Base-by-base conservation (phyloP, 2,329 filamentous ascomycete genomes). In the Rhynchosporium secalis region DNA sequence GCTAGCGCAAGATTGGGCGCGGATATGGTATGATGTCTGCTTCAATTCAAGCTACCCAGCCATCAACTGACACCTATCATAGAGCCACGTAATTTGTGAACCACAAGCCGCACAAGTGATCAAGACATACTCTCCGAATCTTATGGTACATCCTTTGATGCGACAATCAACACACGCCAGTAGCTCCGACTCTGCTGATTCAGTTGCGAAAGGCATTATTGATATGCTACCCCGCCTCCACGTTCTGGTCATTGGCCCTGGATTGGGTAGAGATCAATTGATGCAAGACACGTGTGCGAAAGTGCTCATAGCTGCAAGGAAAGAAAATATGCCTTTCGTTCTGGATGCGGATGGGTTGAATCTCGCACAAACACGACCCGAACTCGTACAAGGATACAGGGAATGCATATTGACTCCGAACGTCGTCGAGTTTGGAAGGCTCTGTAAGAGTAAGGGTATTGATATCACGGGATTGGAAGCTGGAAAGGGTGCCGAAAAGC, bases 81-180 rank as follows among this genome's bases (percentile, higher is more conserved):
- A 92, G 92, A 92, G 89, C 67, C 94, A 97, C 78, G 89, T 99
- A 66, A 96, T 99, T 73, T 99, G 95, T 80, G 96, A 96, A 64
- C 92, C 91, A 9, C 89, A 85, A 60, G 95, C 95, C 2, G 92
- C 84, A 52, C 82, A 86, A 72, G 93, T 97, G 43, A 96, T 99
- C 78, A 99, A 99, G 80, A 91, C 92, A 3, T 99, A 98, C 79
- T 97, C 93, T 26, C 95, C 95, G 2, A 97, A 98, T 75, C 82
- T 99, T 33, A 99, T 99, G 94, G 95, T 99, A 10, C 95, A 98
- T 76, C 95, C 95, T 0, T 85, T 97, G 69, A 94, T 99, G 86
- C 90, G 92, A 36, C 91, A 95, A 76, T 85, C 86, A 51, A 72
- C 77, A 28, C 81, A 85, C 69, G 77, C 84, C 58, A 75, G 78